phyloP scores from a whole-genome alignment of 2,329 filamentous ascomycete species.

The Cercospora sojina region DNA sequence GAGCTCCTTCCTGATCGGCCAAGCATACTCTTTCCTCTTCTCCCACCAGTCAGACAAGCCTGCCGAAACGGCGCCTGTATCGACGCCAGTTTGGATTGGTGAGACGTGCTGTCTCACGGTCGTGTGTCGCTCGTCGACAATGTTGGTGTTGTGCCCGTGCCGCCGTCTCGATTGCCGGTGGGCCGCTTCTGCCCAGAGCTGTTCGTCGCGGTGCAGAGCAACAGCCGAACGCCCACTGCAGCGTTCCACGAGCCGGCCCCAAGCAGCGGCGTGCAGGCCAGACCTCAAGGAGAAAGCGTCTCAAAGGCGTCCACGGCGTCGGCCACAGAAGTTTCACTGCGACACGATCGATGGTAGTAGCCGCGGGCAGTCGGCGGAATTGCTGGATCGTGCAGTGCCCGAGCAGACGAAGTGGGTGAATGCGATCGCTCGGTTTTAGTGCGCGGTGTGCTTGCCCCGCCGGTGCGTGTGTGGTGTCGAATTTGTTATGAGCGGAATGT shows the following conservation, averaged over 20 bases:
- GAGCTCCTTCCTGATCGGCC: slow-evolving; percentile 34
- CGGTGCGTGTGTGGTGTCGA: slow-evolving; percentile 2
- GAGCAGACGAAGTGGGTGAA: not conserved
- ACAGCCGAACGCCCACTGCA: not conserved
- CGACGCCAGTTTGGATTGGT: slow-evolving; percentile 37
- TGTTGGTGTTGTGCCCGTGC: not conserved
- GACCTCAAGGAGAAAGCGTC: not conserved
- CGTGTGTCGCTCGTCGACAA: slow-evolving; percentile 8
- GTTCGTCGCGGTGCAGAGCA: not conserved
- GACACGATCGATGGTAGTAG: slow-evolving; percentile 2
- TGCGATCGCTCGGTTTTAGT: not conserved
- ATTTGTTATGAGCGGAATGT: slow-evolving; percentile 8
- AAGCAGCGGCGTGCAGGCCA: not conserved
- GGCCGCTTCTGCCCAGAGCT: not conserved
- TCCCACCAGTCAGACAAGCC: slow-evolving; percentile 28
- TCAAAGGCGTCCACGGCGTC: not conserved
- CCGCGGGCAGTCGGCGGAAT: not conserved
- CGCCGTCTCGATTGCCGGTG: not conserved
- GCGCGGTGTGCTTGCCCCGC: not conserved
- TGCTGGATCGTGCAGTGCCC: not conserved
- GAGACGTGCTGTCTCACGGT: slow-evolving; percentile 29
- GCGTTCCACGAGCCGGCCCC: not conserved
- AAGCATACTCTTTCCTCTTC: slow-evolving; percentile 28
- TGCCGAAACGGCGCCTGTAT: slow-evolving; percentile 36
- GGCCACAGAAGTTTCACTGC: not conserved